Percentiles rank a stretch among this genome's conserved stretches.
phyloP scores from a whole-genome alignment of 139 green algal genomes.

The Micractinium sp. region DNA sequence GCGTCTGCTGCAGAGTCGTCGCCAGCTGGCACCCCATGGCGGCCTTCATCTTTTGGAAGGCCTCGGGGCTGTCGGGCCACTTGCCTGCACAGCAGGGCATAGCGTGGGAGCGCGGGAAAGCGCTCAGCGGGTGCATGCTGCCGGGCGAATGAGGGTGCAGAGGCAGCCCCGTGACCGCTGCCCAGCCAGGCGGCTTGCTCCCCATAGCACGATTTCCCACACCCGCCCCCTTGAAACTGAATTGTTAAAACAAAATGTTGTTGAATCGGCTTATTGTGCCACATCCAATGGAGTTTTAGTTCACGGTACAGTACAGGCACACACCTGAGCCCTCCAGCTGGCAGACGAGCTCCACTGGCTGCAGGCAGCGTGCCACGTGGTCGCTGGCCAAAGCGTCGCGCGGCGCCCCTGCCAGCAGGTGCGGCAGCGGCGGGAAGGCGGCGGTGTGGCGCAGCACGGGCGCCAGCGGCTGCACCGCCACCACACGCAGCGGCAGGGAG shows the following conservation, averaged over 20 bases:
- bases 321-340: slow-evolving; percentile 84
- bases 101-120: too few species aligned
- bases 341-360: slow-evolving; percentile 75
- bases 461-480: slow-evolving; percentile 71
- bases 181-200: too few species aligned
- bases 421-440: slow-evolving; percentile 70
- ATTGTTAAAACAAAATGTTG: too few species aligned
- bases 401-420: slow-evolving; percentile 63
- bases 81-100: slow-evolving; percentile 40
- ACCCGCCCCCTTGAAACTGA: too few species aligned
- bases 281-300: too few species aligned
- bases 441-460: slow-evolving; percentile 60
- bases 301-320: too few species aligned
- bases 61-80: slow-evolving; percentile 68
- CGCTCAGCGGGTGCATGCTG: too few species aligned
- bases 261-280: too few species aligned
- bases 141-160: too few species aligned
- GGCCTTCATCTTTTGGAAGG: slow-evolving; percentile 79
- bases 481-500: slow-evolving; percentile 54
- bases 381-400: slow-evolving; percentile 10
- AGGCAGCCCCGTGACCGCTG: too few species aligned
- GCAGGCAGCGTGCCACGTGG: slow-evolving; percentile 64
- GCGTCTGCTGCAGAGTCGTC: slow-evolving; percentile 49
- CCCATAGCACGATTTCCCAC: too few species aligned
- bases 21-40: slow-evolving; percentile 81